Base-by-base conservation (phyloP, 768 basidiomycete species). In the Agrocybe praecox region DNA sequence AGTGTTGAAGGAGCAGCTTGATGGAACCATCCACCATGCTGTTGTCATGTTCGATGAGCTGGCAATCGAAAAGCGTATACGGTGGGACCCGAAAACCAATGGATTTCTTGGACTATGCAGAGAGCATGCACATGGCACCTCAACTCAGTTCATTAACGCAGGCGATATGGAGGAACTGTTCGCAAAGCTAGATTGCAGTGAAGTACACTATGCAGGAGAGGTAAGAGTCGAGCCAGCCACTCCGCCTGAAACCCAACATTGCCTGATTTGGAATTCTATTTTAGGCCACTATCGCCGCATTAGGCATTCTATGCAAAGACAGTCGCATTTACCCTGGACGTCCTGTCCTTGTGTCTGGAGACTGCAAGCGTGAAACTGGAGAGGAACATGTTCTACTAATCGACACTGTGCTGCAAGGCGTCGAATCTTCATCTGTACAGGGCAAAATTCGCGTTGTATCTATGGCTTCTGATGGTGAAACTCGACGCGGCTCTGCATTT, bases 21-120 rank as follows among this genome's bases (percentile, higher is more conserved):
- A 17, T 9, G 32, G 5, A 2, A 21, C 34, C 0, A 11, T 48
- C 2, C 0, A 52, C 3, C 56, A 58, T 23, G 24, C 51, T 14
- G 46, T 53, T 5, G 11, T 69, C 47, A 70, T 69, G 67, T 62
- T 70, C 22, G 69, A 74, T 54, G 67, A 74, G 57, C 4, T 74
- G 17, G 65, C 65, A 0, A 55, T 50, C 0, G 67, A 74, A 46
- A 66, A 67, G 32, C 53, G 68, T 23, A 52, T 68, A 12, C 49
- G 68, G 0, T 73, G 61, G 63, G 65, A 72, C 54, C 36, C 33
- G 2, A 57, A 52, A 18, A 65, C 70, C 0, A 70, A 73, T 32
- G 18, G 52, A 1, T 66, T 73, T 33, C 36, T 70, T 1, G 70
- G 72, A 1, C 26, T 71, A 0, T 74, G 71, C 46, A 54, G 67